Evolutionary conservation across 192 early-diverging fungal genomes (phyloP), one percentile per base, ranked within the genome.

Genomic region (Coemansia sp.): DNA sequence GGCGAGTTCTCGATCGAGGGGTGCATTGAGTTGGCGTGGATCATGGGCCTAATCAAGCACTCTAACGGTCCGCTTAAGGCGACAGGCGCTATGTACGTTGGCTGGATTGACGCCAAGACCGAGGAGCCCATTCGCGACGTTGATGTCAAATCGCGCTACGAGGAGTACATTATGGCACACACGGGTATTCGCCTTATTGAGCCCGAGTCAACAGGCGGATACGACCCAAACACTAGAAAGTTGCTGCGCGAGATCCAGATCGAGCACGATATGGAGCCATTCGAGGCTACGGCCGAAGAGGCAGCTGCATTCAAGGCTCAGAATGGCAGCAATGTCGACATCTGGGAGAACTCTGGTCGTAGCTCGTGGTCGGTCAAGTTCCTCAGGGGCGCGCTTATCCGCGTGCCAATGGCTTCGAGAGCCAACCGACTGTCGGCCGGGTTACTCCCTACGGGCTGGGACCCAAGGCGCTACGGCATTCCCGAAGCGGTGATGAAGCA

Each of bases 11-110:
- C 74, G 41, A 58, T 70, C 17, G 74, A 76, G 50, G 74, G 95
- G 41, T 94, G 93, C 76, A 95, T 97, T 70, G 95, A 97, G 84
- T 90, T 97, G 89, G 94, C 95, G 9, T 95, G 95, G 94, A 92
- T 95, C 77, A 95, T 97, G 95, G 94, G 94, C 64, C 90, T 89
- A 63, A 93, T 97, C 84, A 94, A 92, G 77, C 94, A 93, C 79
- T 89, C 91, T 80, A 90, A 90, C 64, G 94, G 94, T 50, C 86
- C 87, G 29, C 86, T 96, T 64, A 92, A 94, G 80, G 63, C 66
- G 36, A 89, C 90, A 73, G 85, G 85, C 25, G 59, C 64, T 37
- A 37, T 87, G 61, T 96, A 94, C 87, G 87, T 90, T 81, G 95
- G 95, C 45, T 97, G 95, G 95, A 87, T 97, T 39, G 95, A 97